Percentiles rank a stretch among this genome's conserved stretches.
phyloP scores from a whole-genome alignment of 148 eudicot species.

The Rhododendron ovatum region DNA sequence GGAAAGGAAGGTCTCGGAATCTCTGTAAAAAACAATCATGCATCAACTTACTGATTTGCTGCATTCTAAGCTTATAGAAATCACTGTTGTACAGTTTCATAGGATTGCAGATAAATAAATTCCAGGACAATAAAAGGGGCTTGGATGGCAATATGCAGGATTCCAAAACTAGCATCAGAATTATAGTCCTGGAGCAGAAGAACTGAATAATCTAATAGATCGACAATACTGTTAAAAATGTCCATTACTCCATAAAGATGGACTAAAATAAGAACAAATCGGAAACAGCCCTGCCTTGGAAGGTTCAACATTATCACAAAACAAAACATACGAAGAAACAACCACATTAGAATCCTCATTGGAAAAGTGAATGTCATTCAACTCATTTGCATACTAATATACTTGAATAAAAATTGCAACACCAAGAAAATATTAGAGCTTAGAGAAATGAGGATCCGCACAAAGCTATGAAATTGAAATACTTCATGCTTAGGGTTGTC shows the following conservation, averaged over 20 bases:
- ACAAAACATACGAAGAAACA: neutral
- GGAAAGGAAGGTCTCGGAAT: conserved; percentile 87
- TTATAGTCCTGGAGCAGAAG: neutral
- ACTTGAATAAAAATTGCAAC: neutral
- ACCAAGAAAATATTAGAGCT: neutral
- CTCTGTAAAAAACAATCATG: conserved; percentile 41
- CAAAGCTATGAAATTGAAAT: neutral
- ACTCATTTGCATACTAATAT: neutral
- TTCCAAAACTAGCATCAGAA: neutral
- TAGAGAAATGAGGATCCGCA: neutral
- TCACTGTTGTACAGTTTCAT: neutral
- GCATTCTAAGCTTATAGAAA: neutral
- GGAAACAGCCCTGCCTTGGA: neutral
- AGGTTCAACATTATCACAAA: neutral
- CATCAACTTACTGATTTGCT: neutral
- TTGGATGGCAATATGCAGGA: neutral
- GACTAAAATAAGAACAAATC: neutral
- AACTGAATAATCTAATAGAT: neutral
- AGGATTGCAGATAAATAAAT: neutral
- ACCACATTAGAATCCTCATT: neutral
- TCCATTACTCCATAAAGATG: neutral
- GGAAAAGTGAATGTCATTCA: neutral
- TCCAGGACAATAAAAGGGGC: neutral
- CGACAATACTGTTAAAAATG: neutral
- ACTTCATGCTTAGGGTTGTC: neutral